Conservation (phyloP, 192 early-diverging fungal genomes). For the Paraglomus occultum region DNA sequence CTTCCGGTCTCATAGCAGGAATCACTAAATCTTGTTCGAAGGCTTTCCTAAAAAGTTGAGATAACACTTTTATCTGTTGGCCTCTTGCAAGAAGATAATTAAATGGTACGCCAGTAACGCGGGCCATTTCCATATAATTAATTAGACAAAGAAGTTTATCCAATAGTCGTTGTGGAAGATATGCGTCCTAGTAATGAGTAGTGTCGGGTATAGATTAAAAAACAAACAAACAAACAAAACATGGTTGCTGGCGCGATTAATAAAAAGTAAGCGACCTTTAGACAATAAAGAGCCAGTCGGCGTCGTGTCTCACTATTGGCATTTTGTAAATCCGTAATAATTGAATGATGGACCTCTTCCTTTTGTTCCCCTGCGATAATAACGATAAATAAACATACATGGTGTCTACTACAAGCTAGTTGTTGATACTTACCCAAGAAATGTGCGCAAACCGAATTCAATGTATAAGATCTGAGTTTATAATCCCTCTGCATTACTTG, state of each 20-base stretch:
- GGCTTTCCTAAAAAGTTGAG: slow-evolving; percentile 91
- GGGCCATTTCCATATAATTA: slow-evolving; percentile 98
- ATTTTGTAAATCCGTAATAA: slow-evolving; percentile 97
- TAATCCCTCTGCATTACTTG: slow-evolving; percentile 95
- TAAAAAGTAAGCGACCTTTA: slow-evolving; percentile 66
- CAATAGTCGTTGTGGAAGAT: slow-evolving; percentile 87
- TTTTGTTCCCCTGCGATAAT: slow-evolving; percentile 83
- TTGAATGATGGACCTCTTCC: slow-evolving; percentile 98
- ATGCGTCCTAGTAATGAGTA: slow-evolving; percentile 68
- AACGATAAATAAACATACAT: not conserved
- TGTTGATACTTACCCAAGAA: slow-evolving; percentile 68
- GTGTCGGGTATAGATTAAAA: not conserved
- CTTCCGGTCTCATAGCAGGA: slow-evolving; percentile 81
- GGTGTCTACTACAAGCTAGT: not conserved
- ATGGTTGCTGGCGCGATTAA: slow-evolving; percentile 24
- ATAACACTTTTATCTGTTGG: slow-evolving; percentile 98
- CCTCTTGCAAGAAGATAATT: slow-evolving; percentile 91
- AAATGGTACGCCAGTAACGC: slow-evolving; percentile 95
- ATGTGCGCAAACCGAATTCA: slow-evolving; percentile 95
- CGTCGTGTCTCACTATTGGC: slow-evolving; percentile 92
- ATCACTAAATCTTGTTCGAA: slow-evolving; percentile 80
- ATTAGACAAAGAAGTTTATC: slow-evolving; percentile 97
- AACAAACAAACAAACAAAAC: slow-evolving; percentile 15
- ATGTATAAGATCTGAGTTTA: slow-evolving; percentile 92
- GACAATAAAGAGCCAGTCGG: slow-evolving; percentile 93